These are phyloP conservation scores for Brassica incana DNA, from an alignment of 345 rosid genomes.

Conservation along the genomic window DNA sequence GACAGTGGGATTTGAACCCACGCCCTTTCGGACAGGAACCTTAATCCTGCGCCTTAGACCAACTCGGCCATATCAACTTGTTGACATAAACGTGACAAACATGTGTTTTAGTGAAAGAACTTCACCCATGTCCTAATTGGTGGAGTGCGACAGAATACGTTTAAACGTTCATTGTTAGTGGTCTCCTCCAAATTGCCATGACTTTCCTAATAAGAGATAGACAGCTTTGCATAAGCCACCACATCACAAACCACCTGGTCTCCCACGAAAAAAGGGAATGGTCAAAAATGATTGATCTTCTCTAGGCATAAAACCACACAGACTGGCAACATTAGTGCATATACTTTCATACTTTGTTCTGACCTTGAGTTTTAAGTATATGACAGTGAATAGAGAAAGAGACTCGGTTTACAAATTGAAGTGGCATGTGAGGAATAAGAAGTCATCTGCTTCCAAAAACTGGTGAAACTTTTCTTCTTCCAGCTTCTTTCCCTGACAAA, in stretches of 20 bases:
- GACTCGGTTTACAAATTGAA: neutral
- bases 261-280: neutral
- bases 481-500: slow-evolving; percentile 64
- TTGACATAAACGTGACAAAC: neutral
- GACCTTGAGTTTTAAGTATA: neutral
- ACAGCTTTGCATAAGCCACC: neutral
- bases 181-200: neutral
- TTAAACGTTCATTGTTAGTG: neutral
- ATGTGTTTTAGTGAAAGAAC: neutral
- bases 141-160: no score
- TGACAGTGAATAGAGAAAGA: neutral
- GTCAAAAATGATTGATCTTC: neutral
- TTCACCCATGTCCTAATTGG: no score
- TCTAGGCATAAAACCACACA: neutral
- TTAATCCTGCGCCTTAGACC: slow-evolving; percentile 99
- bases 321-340: neutral
- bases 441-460: slow-evolving; percentile 45
- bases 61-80: slow-evolving; percentile 94
- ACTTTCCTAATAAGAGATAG: neutral
- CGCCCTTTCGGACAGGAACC: slow-evolving; percentile 99
- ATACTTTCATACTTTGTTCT: neutral
- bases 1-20: slow-evolving; percentile 98
- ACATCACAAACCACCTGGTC: neutral
- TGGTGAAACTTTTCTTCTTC: slow-evolving; percentile 63
- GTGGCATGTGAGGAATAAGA: neutral